These are phyloP conservation scores for Bjerkandera adusta DNA, from an alignment of 1,284 basidiomycete genomes.

Conservation along the genomic window DNA sequence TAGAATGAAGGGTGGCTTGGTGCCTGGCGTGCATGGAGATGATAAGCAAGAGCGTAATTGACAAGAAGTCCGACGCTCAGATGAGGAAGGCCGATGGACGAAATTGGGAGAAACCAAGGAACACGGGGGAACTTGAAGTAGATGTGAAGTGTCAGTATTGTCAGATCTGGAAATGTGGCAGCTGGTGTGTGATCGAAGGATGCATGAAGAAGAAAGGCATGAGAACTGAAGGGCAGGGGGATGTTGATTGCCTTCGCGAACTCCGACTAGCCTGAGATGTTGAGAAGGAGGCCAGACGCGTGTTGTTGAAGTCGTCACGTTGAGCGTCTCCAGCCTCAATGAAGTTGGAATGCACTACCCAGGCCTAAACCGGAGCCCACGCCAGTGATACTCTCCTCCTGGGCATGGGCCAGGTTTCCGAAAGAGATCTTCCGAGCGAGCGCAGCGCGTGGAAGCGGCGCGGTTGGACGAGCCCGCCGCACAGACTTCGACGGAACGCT, in stretches of 20 bases:
- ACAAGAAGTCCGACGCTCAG: too few species aligned
- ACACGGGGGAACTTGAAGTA: conserved; percentile 12
- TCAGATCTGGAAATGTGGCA: background rate
- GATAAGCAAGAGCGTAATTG: conserved; percentile 12
- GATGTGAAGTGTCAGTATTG: conserved; percentile 5
- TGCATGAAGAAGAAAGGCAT: background rate
- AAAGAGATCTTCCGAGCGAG: conserved; percentile 51
- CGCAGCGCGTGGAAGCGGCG: conserved; percentile 19
- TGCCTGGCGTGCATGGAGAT: background rate
- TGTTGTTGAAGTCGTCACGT: background rate
- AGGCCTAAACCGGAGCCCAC: conserved; percentile 33
- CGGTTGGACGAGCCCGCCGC: conserved; percentile 24
- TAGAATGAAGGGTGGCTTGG: background rate
- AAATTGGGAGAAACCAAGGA: conserved; percentile 9
- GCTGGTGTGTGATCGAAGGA: conserved; percentile 5
- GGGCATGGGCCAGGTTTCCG: conserved; percentile 37
- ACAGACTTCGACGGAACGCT: conserved; percentile 16
- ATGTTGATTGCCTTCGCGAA: background rate
- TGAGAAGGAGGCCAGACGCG: too few species aligned
- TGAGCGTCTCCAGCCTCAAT: conserved; percentile 24
- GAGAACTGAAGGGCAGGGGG: background rate
- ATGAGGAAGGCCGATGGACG: conserved; percentile 1
- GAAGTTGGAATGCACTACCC: conserved; percentile 62
- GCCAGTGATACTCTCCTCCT: conserved; percentile 31
- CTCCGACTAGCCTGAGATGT: too few species aligned